phyloP scores from a whole-genome alignment of 139 green algal species.

The Spirogloea muscicola region DNA sequence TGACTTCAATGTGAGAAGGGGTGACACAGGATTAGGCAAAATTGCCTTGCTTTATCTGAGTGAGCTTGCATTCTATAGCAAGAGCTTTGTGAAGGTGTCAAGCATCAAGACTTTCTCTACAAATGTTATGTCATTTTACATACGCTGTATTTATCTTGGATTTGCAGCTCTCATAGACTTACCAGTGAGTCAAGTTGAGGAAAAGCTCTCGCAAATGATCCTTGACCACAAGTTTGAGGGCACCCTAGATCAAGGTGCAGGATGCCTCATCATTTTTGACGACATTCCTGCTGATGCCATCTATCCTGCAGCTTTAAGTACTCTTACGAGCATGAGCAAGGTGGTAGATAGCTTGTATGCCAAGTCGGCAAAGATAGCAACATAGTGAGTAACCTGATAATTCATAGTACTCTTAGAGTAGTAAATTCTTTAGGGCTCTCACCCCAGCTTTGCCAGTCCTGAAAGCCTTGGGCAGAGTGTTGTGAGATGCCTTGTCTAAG shows the following conservation, averaged over 20 bases:
- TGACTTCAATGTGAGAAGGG: too few species aligned
- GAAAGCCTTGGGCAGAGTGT: too few species aligned
- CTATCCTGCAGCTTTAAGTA: constrained; percentile 74
- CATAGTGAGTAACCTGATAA: constrained; percentile 14
- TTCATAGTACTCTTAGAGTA: too few species aligned
- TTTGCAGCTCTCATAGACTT: constrained; percentile 84
- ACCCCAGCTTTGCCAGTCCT: too few species aligned
- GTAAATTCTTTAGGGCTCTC: too few species aligned
- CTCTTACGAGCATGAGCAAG: constrained; percentile 73
- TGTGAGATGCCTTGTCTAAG: too few species aligned
- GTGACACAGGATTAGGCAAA: too few species aligned
- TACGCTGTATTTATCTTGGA: background rate
- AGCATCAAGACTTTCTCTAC: too few species aligned
- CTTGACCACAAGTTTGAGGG: constrained; percentile 92
- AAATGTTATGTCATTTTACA: too few species aligned
- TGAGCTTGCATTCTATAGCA: too few species aligned
- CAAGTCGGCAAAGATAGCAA: constrained; percentile 40
- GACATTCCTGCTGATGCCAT: constrained; percentile 60
- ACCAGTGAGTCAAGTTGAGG: constrained; percentile 71
- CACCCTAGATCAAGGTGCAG: constrained; percentile 86
- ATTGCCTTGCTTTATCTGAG: too few species aligned
- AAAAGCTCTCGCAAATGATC: constrained; percentile 97
- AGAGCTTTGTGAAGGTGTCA: too few species aligned
- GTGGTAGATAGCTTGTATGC: constrained; percentile 75
- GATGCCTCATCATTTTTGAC: constrained; percentile 88